A percentile compares a stretch with the other conserved stretches of the same genome.
These are phyloP conservation scores for Tricholomella constricta DNA, from an alignment of 768 basidiomycete species.

Conservation along the genomic window DNA sequence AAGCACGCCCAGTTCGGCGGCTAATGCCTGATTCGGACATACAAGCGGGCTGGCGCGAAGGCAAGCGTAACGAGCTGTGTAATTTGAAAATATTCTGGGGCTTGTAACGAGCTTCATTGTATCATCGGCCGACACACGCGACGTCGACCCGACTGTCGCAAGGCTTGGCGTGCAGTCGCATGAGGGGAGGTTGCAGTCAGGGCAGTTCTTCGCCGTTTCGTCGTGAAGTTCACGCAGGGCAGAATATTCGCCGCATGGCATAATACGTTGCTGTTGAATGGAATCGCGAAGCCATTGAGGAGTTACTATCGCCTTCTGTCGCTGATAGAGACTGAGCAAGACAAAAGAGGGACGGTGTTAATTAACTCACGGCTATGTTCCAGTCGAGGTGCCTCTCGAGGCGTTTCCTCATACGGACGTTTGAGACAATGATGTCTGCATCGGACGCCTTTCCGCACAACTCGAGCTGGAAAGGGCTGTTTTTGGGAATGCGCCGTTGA, in stretches of 20 bases:
- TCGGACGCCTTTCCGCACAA: slow-evolving; percentile 42
- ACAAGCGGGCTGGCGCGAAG: slow-evolving; percentile 63
- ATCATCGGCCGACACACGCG: slow-evolving; percentile 1
- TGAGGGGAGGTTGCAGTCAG: slow-evolving; percentile 30
- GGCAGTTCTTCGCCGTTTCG: slow-evolving; percentile 46
- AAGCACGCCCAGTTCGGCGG: slow-evolving; percentile 59
- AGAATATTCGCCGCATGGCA: slow-evolving; percentile 58
- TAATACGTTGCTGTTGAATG: slow-evolving; percentile 38
- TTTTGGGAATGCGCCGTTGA: neutral
- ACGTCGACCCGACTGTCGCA: slow-evolving; percentile 1
- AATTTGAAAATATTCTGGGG: slow-evolving; percentile 27
- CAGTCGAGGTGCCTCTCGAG: slow-evolving; percentile 71
- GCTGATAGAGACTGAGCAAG: slow-evolving; percentile 38
- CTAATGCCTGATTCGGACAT: slow-evolving; percentile 69
- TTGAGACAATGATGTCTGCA: slow-evolving; percentile 70
- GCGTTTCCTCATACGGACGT: slow-evolving; percentile 63
- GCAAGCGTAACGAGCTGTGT: slow-evolving; percentile 55
- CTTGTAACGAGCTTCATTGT: slow-evolving; percentile 8
- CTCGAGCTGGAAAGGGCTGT: slow-evolving; percentile 24
- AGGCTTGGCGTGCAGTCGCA: slow-evolving; percentile 2
- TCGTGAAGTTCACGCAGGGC: slow-evolving; percentile 55
- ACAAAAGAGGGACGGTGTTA: neutral
- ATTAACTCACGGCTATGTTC: slow-evolving; percentile 57
- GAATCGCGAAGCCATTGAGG: slow-evolving; percentile 74
- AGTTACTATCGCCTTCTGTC: slow-evolving; percentile 65